Conservation (phyloP, 768 basidiomycete species). For the Mycena rosella region DNA sequence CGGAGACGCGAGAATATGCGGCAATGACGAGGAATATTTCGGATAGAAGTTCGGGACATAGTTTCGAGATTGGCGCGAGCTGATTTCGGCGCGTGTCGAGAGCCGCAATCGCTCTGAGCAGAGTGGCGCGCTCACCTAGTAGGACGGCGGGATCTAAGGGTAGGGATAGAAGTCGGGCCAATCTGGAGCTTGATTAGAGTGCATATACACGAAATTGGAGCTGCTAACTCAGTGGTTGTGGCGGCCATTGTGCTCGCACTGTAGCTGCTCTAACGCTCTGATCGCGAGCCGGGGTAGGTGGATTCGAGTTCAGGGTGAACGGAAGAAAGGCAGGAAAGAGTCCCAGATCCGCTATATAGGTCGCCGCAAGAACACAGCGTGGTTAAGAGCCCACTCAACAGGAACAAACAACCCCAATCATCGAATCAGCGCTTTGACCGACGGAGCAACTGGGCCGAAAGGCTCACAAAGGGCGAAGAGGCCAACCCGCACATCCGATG, state of each 20-base stretch:
- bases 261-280: neutral
- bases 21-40: slow-evolving; percentile 26
- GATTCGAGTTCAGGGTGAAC: no score
- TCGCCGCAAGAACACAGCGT: no score
- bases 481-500: no score
- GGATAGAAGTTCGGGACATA: slow-evolving; percentile 20
- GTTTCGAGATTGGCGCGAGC: slow-evolving; percentile 15
- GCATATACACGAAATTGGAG: neutral
- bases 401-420: slow-evolving; percentile 1
- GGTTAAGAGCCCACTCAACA: neutral
- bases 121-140: slow-evolving; percentile 4
- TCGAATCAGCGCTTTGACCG: slow-evolving; percentile 1
- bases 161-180: neutral
- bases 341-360: no score
- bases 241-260: neutral
- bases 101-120: slow-evolving; percentile 12
- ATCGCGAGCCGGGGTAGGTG: neutral
- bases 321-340: no score
- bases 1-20: slow-evolving; percentile 7
- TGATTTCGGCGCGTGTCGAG: slow-evolving; percentile 21
- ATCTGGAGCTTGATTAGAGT: neutral
- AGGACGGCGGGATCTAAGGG: neutral
- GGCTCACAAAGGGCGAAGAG: no score
- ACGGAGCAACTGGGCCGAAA: no score
- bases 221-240: neutral